Evolutionary conservation across 768 basidiomycete species (phyloP).

Genomic region (Hortiboletus flavorubellus): DNA sequence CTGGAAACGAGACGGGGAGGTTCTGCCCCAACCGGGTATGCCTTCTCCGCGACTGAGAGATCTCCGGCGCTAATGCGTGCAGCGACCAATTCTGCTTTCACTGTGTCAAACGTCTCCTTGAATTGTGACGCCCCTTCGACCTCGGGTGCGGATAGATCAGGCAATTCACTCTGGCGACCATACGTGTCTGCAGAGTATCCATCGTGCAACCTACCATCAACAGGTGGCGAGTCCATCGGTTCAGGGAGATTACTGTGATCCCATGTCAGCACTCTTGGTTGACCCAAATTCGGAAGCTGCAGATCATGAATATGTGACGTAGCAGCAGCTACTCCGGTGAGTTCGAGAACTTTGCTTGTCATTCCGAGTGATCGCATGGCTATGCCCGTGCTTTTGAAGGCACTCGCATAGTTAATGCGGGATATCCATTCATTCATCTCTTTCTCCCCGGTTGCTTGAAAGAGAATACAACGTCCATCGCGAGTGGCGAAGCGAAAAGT

Average conservation of each 20-base stretch:
- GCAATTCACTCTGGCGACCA: conserved; percentile 11
- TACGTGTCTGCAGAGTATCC: conserved; percentile 32
- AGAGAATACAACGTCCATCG: conserved; percentile 76
- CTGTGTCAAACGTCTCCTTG: conserved; percentile 80
- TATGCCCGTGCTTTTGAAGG: conserved; percentile 84
- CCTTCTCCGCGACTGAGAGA: conserved; percentile 11
- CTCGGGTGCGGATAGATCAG: conserved; percentile 48
- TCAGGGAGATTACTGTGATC: conserved; percentile 39
- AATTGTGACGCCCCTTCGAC: conserved; percentile 63
- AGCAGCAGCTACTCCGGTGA: conserved; percentile 84
- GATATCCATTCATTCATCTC: conserved; percentile 91
- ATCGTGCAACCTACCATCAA: conserved; percentile 20
- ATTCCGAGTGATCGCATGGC: conserved; percentile 74
- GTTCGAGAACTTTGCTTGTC: conserved; percentile 64
- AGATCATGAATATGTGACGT: conserved; percentile 76
- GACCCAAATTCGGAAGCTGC: conserved; percentile 34
- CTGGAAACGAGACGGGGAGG: conserved; percentile 40
- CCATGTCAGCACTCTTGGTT: conserved; percentile 36
- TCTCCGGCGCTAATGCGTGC: conserved; percentile 36
- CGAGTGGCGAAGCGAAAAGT: conserved; percentile 76
- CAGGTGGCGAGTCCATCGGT: conserved; percentile 35
- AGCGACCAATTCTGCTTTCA: conserved; percentile 80
- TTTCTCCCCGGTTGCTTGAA: conserved; percentile 64
- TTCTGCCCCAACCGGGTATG: conserved; percentile 23
- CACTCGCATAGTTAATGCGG: conserved; percentile 88